Evolutionary conservation across 2,329 filamentous ascomycete genomes (phyloP), one percentile per base, ranked within the genome.

Genomic region (Xylariaceae sp.): DNA sequence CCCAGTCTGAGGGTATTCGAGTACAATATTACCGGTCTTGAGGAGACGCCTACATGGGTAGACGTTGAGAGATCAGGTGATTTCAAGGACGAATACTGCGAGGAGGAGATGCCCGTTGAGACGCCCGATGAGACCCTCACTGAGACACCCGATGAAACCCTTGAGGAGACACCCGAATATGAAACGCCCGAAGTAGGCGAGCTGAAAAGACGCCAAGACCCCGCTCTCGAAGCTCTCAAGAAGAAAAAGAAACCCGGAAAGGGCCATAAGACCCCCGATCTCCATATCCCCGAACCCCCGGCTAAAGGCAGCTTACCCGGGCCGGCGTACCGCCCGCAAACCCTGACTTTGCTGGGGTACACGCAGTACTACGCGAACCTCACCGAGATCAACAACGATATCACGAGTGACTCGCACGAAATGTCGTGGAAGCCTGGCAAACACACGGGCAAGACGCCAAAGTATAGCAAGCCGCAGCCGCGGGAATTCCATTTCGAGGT

Each of bases 351-450:
- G 62, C 80, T 88, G 2, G 86, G 90, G 4, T 97, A 91, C 73
- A 91, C 86, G 3, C 94, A 99, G 69, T 97, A 95, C 74, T 97
- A 86, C 73, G 92, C 93, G 62, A 99, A 99, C 72, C 77, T 99
- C n/a, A 97, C 93, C 0, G 77, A 84, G 60, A 87, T 96, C 74
- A 95, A 97, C 75, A 89, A 92, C 67, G 84, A 89, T 61, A 80
- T 86, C 52, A 69, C 74, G 15, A 69, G 72, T 8, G 73, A 72
- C 5, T 59, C 59, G 6, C 63, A 62, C 1, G 64, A 74, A 3
- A 64, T 70, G 35, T 79, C 78, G 62, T 88, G 88, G 85, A 82
- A 84, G 42, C 77, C 85, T 59, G 87, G 86, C 56, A 87, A 85
- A 67, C 82, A 87, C 70, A 76, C 79, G 55, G 80, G 80, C 62